Evolutionary conservation across 495 filamentous ascomycete genomes (phyloP).

Genomic region (Daldinia bambusicola): DNA sequence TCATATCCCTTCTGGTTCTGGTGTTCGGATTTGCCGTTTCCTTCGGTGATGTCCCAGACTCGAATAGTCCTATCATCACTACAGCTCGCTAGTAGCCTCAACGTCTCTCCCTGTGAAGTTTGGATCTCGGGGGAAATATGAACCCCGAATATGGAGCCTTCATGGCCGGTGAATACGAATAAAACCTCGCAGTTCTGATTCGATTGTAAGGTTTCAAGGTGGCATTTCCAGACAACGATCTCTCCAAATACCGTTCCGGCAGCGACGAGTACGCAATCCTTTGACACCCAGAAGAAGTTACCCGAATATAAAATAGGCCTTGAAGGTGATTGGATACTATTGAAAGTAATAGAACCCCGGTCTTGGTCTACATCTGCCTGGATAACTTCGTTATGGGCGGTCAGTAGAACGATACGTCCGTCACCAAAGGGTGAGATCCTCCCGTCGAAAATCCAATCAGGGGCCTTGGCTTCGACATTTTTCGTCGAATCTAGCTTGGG

Average conservation of each 20-base stretch:
- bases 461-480: slow-evolving; percentile 51
- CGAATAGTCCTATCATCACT: slow-evolving; percentile 94
- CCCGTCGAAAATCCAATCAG: slow-evolving; percentile 90
- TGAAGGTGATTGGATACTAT: slow-evolving; percentile 71
- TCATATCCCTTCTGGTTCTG: slow-evolving; percentile 17
- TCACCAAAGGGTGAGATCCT: slow-evolving; percentile 58
- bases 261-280: slow-evolving; percentile 73
- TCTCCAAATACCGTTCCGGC: slow-evolving; percentile 95
- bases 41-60: slow-evolving; percentile 80
- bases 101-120: slow-evolving; percentile 47
- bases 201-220: slow-evolving; percentile 39
- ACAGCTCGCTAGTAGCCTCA: slow-evolving; percentile 82
- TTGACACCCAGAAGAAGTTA: slow-evolving; percentile 68
- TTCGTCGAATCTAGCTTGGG: slow-evolving; percentile 5
- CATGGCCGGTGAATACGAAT: slow-evolving; percentile 84
- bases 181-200: slow-evolving; percentile 60
- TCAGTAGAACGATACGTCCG: slow-evolving; percentile 65
- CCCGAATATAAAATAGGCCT: slow-evolving; percentile 90
- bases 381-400: slow-evolving; percentile 83
- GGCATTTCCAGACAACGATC: slow-evolving; percentile 87
- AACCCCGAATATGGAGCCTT: slow-evolving; percentile 93
- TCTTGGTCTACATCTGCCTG: slow-evolving; percentile 45
- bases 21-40: slow-evolving; percentile 7
- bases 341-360: slow-evolving; percentile 39
- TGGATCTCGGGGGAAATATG: slow-evolving; percentile 72